Evolutionary conservation across 2,329 filamentous ascomycete species (phyloP).

Genomic region (Venturia oleaginea): DNA sequence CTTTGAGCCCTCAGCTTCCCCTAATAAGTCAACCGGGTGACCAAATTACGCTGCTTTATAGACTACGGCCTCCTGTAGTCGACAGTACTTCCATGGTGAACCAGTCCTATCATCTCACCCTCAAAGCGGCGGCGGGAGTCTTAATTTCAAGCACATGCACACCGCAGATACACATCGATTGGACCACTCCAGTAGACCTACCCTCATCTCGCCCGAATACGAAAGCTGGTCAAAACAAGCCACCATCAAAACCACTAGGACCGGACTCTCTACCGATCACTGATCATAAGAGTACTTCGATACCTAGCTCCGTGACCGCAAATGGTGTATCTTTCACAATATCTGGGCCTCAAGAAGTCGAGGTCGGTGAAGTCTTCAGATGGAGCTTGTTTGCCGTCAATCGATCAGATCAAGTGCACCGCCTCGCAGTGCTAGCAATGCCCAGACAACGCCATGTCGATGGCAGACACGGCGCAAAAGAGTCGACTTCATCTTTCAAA

Average conservation of each 20-base stretch:
- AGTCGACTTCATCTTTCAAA: neutral
- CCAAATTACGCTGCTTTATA: constrained; percentile 67
- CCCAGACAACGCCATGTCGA: constrained; percentile 44
- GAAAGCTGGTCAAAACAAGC: neutral
- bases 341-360: constrained; percentile 50
- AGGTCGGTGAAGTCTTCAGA: constrained; percentile 57
- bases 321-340: constrained; percentile 66
- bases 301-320: neutral
- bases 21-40: constrained; percentile 60
- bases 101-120: neutral
- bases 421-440: constrained; percentile 60
- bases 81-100: neutral
- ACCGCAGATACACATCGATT: constrained; percentile 55
- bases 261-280: constrained; percentile 9
- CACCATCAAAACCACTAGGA: constrained; percentile 10
- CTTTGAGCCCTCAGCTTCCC: constrained; percentile 47
- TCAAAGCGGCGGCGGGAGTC: constrained; percentile 38
- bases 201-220: constrained; percentile 38
- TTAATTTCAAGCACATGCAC: constrained; percentile 49
- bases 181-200: constrained; percentile 63
- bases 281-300: neutral
- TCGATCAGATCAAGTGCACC: constrained; percentile 51
- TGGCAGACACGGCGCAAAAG: neutral
- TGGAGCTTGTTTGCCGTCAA: constrained; percentile 74
- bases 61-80: constrained; percentile 42